Evolutionary conservation across 495 filamentous ascomycete genomes (phyloP).

Genomic region (Neurospora tetrasperma): DNA sequence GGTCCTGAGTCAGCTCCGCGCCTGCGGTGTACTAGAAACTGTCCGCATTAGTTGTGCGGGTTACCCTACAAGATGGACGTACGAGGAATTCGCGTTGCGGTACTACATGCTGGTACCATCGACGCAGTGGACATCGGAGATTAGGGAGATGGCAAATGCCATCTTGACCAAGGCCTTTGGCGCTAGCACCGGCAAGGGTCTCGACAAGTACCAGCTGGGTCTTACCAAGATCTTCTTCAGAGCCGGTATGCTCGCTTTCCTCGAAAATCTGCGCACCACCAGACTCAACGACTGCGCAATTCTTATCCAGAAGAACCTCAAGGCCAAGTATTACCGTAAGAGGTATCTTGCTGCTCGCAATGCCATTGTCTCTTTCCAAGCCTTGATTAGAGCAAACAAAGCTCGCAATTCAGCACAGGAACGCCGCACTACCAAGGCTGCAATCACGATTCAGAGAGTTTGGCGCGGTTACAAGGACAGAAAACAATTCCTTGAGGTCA

Average conservation of each 20-base stretch:
- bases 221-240: constrained; percentile 99
- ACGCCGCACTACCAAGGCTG: constrained; percentile 71
- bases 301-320: constrained; percentile 98
- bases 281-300: constrained; percentile 89
- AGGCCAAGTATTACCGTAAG: constrained; percentile 87
- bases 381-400: constrained; percentile 59
- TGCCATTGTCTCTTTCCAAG: constrained; percentile 71
- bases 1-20: constrained; percentile 93
- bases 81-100: constrained; percentile 93
- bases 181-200: constrained; percentile 58
- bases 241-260: constrained; percentile 94
- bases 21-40: constrained; percentile 97
- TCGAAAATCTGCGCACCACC: constrained; percentile 86
- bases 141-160: constrained; percentile 82
- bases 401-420: constrained; percentile 72
- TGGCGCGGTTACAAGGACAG: constrained; percentile 87
- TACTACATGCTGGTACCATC: constrained; percentile 99
- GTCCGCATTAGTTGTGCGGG: constrained; percentile 96
- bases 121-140: constrained; percentile 82
- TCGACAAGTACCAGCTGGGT: constrained; percentile 93
- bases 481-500: constrained; percentile 62
- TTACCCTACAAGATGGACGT: constrained; percentile 97
- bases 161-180: constrained; percentile 90
- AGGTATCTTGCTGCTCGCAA: constrained; percentile 80
- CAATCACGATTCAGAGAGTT: constrained; percentile 86